These are phyloP conservation scores for Gorgonomyces haynaldii DNA, from an alignment of 192 early-diverging fungal genomes.

Conservation along the genomic window DNA sequence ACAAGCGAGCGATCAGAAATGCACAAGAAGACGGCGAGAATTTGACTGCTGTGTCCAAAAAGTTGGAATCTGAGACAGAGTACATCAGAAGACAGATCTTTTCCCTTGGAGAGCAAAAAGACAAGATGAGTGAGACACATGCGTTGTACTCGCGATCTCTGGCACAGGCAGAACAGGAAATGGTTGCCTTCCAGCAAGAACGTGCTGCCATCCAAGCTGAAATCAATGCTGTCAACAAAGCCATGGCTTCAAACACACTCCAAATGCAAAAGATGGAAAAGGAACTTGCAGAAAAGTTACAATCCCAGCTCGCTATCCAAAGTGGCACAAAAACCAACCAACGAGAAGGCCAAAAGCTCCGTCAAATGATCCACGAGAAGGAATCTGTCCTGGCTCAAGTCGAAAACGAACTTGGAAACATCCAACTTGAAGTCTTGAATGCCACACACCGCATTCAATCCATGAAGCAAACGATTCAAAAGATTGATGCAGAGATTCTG, in stretches of 20 bases:
- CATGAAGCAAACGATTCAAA: constrained; percentile 24
- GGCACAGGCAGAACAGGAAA: constrained; percentile 37
- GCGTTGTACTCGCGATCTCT: constrained; percentile 33
- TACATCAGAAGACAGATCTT: constrained; percentile 37
- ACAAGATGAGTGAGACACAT: constrained; percentile 37
- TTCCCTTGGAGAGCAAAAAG: constrained; percentile 27
- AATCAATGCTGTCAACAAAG: constrained; percentile 31
- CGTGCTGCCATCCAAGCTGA: constrained; percentile 37
- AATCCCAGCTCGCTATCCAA: constrained; percentile 38
- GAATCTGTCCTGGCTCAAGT: constrained; percentile 35
- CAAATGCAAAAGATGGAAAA: constrained; percentile 26
- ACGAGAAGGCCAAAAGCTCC: constrained; percentile 34
- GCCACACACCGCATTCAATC: constrained; percentile 11
- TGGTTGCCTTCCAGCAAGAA: constrained; percentile 30
- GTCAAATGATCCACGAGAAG: constrained; percentile 40
- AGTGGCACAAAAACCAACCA: constrained; percentile 33
- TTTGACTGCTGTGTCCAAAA: constrained; percentile 35
- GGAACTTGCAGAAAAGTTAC: constrained; percentile 44
- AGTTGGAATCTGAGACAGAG: constrained; percentile 37
- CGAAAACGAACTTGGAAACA: constrained; percentile 41
- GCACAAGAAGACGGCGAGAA: constrained; percentile 43
- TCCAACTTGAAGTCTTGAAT: constrained; percentile 33
- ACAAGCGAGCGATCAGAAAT: constrained; percentile 24
- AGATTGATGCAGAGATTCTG: constrained; percentile 31
- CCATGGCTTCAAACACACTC: constrained; percentile 15